These are phyloP conservation scores for Paramecium biaurelia DNA, from an alignment of 73 alveolate species.

Conservation along the genomic window DNA sequence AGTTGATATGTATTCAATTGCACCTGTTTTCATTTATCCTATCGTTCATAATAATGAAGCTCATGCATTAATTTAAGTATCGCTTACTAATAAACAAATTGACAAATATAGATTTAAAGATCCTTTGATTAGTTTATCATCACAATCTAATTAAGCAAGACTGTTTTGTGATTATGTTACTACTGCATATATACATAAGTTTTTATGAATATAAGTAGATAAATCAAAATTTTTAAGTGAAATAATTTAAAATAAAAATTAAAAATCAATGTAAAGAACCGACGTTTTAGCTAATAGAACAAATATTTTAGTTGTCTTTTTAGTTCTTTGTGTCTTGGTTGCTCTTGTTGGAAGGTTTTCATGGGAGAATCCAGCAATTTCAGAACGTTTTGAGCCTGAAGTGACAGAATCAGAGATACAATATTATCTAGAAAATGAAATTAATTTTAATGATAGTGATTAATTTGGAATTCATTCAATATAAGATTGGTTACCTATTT, in stretches of 20 bases:
- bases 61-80: not conserved
- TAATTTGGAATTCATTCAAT: not conserved
- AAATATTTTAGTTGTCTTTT: not conserved
- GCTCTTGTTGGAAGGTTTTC: not conserved
- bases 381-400: not conserved
- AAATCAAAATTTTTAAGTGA: not conserved
- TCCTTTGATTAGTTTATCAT: not conserved
- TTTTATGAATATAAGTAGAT: not conserved
- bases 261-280: not conserved
- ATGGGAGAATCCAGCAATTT: not conserved
- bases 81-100: slow-evolving; percentile 14
- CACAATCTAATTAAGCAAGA: not conserved
- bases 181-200: not conserved
- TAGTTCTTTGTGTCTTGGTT: not conserved
- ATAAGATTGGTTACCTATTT: not conserved
- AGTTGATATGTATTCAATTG: slow-evolving; percentile 35
- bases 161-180: not conserved
- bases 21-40: not conserved
- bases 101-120: slow-evolving; percentile 1
- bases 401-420: not conserved
- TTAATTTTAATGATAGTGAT: not conserved
- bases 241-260: not conserved
- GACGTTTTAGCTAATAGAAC: not conserved
- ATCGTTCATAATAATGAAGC: not conserved
- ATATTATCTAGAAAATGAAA: not conserved